Evolutionary conservation across 1,139 yeast species (phyloP).

Genomic region (Blastobotrys aristatus): DNA sequence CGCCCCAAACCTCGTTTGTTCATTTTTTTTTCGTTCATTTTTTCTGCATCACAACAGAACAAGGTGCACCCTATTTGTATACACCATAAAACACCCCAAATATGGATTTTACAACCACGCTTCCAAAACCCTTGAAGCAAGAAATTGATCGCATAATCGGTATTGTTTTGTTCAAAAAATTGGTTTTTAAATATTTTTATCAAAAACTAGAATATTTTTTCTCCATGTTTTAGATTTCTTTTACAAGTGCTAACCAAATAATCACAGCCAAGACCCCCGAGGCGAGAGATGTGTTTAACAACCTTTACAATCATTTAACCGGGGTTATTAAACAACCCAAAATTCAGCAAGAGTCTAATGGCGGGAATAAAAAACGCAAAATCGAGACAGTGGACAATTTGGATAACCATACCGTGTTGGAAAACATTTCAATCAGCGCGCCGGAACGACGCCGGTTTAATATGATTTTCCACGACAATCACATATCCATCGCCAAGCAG

Average conservation of each 20-base stretch:
- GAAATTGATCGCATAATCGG: slow-evolving; percentile 4
- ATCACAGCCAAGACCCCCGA: slow-evolving; percentile 4
- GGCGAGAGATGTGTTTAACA: slow-evolving; percentile 1
- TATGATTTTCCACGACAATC: slow-evolving; percentile 19
- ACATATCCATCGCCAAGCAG: slow-evolving; percentile 15
- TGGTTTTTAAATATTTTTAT: no score
- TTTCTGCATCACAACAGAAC: no score
- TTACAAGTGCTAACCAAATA: no score
- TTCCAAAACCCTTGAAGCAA: slow-evolving; percentile 9
- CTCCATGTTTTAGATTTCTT: no score
- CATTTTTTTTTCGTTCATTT: no score
- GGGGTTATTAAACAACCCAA: slow-evolving; percentile 1
- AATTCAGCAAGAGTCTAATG: slow-evolving; percentile 9
- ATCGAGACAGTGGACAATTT: neutral
- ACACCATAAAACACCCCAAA: no score
- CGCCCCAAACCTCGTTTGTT: no score
- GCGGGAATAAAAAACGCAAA: neutral
- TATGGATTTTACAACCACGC: slow-evolving; percentile 1
- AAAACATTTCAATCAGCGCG: slow-evolving; percentile 25
- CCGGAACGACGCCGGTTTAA: slow-evolving; percentile 31
- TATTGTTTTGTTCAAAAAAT: slow-evolving; percentile 3
- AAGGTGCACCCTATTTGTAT: no score
- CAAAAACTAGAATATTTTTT: no score
- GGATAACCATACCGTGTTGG: slow-evolving; percentile 9
- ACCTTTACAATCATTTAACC: neutral